Evolutionary conservation across 106 monocot genomes (phyloP), one percentile per base, ranked within the genome.

Genomic region (Amphibolis antarctica): DNA sequence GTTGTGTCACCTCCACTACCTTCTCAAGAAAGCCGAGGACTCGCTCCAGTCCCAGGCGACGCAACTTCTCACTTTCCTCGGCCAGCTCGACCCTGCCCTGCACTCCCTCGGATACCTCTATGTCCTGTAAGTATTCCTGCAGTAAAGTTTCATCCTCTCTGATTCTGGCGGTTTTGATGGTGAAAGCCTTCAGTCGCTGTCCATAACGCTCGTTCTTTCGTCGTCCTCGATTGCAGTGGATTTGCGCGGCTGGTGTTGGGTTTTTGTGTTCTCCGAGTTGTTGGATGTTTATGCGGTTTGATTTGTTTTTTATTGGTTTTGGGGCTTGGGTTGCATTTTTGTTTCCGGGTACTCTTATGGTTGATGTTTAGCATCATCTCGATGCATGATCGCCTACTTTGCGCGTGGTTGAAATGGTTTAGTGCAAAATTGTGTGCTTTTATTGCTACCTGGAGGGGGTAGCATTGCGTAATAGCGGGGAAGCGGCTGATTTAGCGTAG

Each of bases 51-150:
- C 74, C 15, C 83, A 86, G 26, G 67, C 72, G 19, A 23, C 79
- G 19, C 66, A 50, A 23, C 74, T 96, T 45, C 47, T 44, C 25
- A 74, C 79, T 18, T 71, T 75, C 62, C 64, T 96, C 52, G 66
- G 64, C 11, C 79, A 80, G 28, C 82, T 90, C 63, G 80, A 89
- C 60, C 82, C 86, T 15, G 12, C 74, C 60, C 64, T 23, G 7
- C 89, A 89, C 65, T 86, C 89, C 53, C 82, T 90, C 42, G 96
- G 96, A 9, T 96, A 78, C 53, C 86, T 96, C 80, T 96, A 74
- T 47, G 51, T 96, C 66, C 76, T 89, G 89, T 96, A 57, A 84
- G 54, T 53, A 27, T 58, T 14, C 45, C 46, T 0, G n/a, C n/a
- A n/a, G n/a, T n/a, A n/a, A n/a, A n/a, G 15, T 3, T 26, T 14